Base-by-base conservation (phyloP, 192 early-diverging fungal species). In the Diversispora eburnea region DNA sequence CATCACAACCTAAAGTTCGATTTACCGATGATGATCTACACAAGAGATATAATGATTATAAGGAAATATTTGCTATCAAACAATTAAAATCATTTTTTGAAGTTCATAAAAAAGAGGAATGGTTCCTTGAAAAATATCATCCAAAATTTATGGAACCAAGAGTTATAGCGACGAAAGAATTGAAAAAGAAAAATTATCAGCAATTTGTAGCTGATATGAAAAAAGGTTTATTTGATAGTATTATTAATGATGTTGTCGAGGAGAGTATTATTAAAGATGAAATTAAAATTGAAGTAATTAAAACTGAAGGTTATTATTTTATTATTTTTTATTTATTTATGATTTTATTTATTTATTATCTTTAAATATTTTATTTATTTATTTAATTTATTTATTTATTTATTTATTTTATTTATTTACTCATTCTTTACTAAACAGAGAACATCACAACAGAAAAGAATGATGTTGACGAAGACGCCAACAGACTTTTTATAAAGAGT, bases 71-170 rank as follows among this genome's bases (percentile, higher is more conserved):
- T 66, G 85, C 84, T 12, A 80, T 85, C 62, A 86, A 87, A 45
- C 88, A 91, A 55, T 81, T 91, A 70, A 80, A 83, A 45, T 84
- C 84, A 55, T 96, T 95, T 76, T 95, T 92, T 79, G 80, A 84
- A 1, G 79, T 79, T 19, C 91, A 97, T 78, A 92, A 90, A 62
- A 85, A 88, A 1, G 87, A 91, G 33, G 94, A 94, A 71, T 98
- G 96, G 96, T 98, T 98, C 80, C 77, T 85, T 20, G 94, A 96
- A 83, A 91, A 92, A 72, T 98, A 96, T 75, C 92, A 97, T 77
- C 95, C 95, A 6, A 86, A 80, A n/a, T 77, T 84, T 1, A 90
- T 89, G 57, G 75, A 79, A 47, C 67, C 77, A 17, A 84, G 90
- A 33, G 77, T 80, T 43, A 70, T 82, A 41, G 78, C 88, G 67